Evolutionary conservation across 495 filamentous ascomycete species (phyloP).

Genomic region (Oidiodendron maius): DNA sequence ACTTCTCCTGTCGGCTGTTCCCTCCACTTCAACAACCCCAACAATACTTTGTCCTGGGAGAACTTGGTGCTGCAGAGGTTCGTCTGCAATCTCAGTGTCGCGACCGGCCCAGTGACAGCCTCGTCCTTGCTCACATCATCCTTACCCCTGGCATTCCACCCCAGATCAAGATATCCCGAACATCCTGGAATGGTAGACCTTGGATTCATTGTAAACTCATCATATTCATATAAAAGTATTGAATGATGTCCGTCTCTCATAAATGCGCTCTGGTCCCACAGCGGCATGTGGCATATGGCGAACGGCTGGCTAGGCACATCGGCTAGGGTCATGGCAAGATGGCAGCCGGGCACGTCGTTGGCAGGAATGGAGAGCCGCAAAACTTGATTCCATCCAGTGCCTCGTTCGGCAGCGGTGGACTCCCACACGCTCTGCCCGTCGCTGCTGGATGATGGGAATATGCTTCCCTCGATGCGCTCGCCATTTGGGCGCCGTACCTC

Average conservation of each 20-base stretch:
- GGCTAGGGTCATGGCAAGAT: slow-evolving; percentile 84
- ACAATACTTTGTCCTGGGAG: slow-evolving; percentile 84
- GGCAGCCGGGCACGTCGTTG: slow-evolving; percentile 74
- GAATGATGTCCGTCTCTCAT: slow-evolving; percentile 79
- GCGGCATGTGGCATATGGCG: slow-evolving; percentile 84
- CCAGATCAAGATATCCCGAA: slow-evolving; percentile 78
- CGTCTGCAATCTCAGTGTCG: slow-evolving; percentile 72
- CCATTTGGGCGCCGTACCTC: slow-evolving; percentile 76
- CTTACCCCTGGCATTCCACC: slow-evolving; percentile 66
- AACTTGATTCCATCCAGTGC: slow-evolving; percentile 79
- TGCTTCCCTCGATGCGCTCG: slow-evolving; percentile 77
- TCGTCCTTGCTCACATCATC: slow-evolving; percentile 65
- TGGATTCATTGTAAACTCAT: slow-evolving; percentile 67
- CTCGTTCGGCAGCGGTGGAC: slow-evolving; percentile 71
- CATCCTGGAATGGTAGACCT: slow-evolving; percentile 38
- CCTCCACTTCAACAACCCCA: slow-evolving; percentile 82
- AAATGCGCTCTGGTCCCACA: slow-evolving; percentile 92
- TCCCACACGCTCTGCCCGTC: slow-evolving; percentile 76
- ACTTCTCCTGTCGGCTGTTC: slow-evolving; percentile 64
- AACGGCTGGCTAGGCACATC: slow-evolving; percentile 82
- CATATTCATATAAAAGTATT: slow-evolving; percentile 79
- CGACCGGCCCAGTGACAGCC: slow-evolving; percentile 64
- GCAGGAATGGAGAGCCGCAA: slow-evolving; percentile 75
- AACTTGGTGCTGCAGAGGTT: slow-evolving; percentile 94
- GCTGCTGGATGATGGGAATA: slow-evolving; percentile 78